Conservation (phyloP, 2,329 filamentous ascomycete species). For the Monilinia polystroma region DNA sequence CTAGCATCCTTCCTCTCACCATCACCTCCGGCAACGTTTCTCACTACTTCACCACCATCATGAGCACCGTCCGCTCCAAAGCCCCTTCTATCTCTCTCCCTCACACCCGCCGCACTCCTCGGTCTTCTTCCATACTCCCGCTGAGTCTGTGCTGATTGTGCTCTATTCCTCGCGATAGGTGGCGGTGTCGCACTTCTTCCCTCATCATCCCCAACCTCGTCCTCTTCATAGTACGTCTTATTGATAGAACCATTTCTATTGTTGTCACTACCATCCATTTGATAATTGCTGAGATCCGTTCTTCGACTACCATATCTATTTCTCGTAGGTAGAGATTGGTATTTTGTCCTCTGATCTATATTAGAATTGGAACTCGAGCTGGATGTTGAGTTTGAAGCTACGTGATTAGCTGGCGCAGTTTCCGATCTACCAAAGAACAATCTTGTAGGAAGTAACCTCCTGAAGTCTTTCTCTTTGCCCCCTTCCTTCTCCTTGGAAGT, state of each 20-base stretch:
- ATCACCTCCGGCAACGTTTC: neutral
- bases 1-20: neutral
- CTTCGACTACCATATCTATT: slow-evolving; percentile 10
- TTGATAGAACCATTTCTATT: neutral
- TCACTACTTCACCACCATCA: slow-evolving; percentile 3
- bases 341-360: slow-evolving; percentile 1
- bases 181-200: slow-evolving; percentile 36
- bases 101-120: slow-evolving; percentile 22
- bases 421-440: slow-evolving; percentile 18
- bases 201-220: slow-evolving; percentile 18
- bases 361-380: neutral
- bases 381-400: neutral
- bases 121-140: slow-evolving; percentile 24
- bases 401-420: neutral
- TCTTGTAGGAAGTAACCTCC: neutral
- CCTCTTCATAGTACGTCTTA: slow-evolving; percentile 20
- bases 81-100: slow-evolving; percentile 17
- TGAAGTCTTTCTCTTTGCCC: slow-evolving; percentile 17
- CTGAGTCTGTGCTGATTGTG: slow-evolving; percentile 3
- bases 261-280: slow-evolving; percentile 12
- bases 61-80: slow-evolving; percentile 19
- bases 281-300: slow-evolving; percentile 9
- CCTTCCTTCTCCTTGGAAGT: slow-evolving; percentile 8
- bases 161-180: slow-evolving; percentile 33
- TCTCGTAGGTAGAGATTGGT: slow-evolving; percentile 10